Evolutionary conservation across 306 rosid species (phyloP).

Genomic region (Cucurbita maxima): DNA sequence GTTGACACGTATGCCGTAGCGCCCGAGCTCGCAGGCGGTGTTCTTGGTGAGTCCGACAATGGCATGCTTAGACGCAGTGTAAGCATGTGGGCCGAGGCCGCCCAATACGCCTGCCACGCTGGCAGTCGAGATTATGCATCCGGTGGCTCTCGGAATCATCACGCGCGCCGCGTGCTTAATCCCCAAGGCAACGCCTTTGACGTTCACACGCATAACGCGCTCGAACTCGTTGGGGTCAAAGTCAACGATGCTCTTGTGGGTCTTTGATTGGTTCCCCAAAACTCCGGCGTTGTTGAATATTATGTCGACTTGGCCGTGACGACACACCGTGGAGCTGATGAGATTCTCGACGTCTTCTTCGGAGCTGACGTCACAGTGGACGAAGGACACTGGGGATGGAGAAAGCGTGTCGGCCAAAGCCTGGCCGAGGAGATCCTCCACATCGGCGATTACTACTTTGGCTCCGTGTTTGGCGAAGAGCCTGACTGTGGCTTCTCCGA

Average conservation of each 20-base stretch:
- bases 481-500: slow-evolving; percentile 66
- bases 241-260: slow-evolving; percentile 49
- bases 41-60: slow-evolving; percentile 79
- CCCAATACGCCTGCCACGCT: slow-evolving; percentile 75
- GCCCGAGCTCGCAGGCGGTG: slow-evolving; percentile 66
- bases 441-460: slow-evolving; percentile 60
- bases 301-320: slow-evolving; percentile 55
- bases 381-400: slow-evolving; percentile 27
- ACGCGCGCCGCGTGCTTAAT: slow-evolving; percentile 75
- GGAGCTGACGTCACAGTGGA: slow-evolving; percentile 56
- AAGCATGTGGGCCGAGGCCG: slow-evolving; percentile 83
- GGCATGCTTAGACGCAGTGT: slow-evolving; percentile 87
- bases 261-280: slow-evolving; percentile 48
- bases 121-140: slow-evolving; percentile 57
- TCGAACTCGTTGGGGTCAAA: slow-evolving; percentile 63
- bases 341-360: slow-evolving; percentile 53
- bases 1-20: slow-evolving; percentile 62
- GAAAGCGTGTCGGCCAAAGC: slow-evolving; percentile 39
- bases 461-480: slow-evolving; percentile 71
- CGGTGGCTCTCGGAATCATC: slow-evolving; percentile 51
- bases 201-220: slow-evolving; percentile 60
- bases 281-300: slow-evolving; percentile 84
- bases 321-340: slow-evolving; percentile 28
- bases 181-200: slow-evolving; percentile 70
- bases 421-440: slow-evolving; percentile 40